Evolutionary conservation across 108 stramenopile genomes (phyloP).

Genomic region (Chaetoceros muelleri): DNA sequence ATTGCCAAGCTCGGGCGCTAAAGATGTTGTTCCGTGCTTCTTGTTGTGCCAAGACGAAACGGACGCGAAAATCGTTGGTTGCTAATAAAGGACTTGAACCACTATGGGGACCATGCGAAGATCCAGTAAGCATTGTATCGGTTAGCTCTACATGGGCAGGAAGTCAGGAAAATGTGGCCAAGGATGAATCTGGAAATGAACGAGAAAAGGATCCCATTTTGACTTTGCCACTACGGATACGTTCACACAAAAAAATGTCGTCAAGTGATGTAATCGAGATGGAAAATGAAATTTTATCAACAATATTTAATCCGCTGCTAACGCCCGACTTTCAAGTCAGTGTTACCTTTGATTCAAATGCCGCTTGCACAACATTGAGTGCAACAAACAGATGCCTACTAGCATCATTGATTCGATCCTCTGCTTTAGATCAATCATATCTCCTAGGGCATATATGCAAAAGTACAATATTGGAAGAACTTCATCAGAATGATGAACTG

Average conservation of each 20-base stretch:
- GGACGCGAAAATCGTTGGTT: conserved; percentile 9
- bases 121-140: conserved; percentile 47
- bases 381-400: conserved; percentile 61
- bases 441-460: conserved; percentile 58
- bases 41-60: neutral
- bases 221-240: conserved; percentile 52
- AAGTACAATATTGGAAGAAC: conserved; percentile 28
- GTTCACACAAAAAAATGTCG: conserved; percentile 38
- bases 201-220: conserved; percentile 28
- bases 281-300: conserved; percentile 54
- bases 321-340: conserved; percentile 48
- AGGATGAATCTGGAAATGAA: neutral
- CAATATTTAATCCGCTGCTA: conserved; percentile 48
- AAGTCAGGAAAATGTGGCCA: conserved; percentile 3
- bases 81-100: conserved; percentile 24
- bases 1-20: neutral
- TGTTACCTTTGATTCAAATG: conserved; percentile 41
- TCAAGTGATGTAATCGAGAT: conserved; percentile 48
- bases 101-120: conserved; percentile 65
- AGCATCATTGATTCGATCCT: conserved; percentile 62
- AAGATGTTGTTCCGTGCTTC: neutral
- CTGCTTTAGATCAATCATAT: conserved; percentile 48
- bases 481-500: conserved; percentile 24
- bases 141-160: conserved; percentile 56
- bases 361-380: conserved; percentile 47